Conservation (phyloP, 2,329 filamentous ascomycete species). For the Aureobasidium melanogenum region DNA sequence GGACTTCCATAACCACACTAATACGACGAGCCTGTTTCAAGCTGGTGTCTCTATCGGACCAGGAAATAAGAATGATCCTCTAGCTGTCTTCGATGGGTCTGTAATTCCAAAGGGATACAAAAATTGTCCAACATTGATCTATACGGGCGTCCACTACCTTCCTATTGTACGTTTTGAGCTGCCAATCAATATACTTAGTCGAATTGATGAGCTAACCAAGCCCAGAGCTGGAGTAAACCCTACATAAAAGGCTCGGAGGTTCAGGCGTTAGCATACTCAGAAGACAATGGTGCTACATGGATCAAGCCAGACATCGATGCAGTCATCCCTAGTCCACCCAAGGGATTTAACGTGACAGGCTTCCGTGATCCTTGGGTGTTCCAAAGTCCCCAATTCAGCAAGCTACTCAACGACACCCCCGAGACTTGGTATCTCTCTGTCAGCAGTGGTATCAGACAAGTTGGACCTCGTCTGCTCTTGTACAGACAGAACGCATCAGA, state of each 20-base stretch:
- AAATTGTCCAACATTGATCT: slow-evolving; percentile 36
- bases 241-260: slow-evolving; percentile 40
- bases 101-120: slow-evolving; percentile 37
- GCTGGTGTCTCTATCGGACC: background rate
- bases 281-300: slow-evolving; percentile 32
- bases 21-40: background rate
- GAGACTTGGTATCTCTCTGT: slow-evolving; percentile 33
- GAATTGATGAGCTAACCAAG: no score
- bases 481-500: slow-evolving; percentile 31
- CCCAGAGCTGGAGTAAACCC: slow-evolving; percentile 34
- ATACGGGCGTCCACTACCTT: slow-evolving; percentile 36
- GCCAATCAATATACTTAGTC: no score
- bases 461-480: slow-evolving; percentile 32
- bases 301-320: slow-evolving; percentile 32
- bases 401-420: slow-evolving; percentile 24
- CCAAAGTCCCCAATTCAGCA: slow-evolving; percentile 31
- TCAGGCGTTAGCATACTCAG: slow-evolving; percentile 35
- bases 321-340: slow-evolving; percentile 31
- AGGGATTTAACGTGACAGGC: slow-evolving; percentile 34
- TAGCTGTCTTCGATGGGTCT: slow-evolving; percentile 37
- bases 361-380: slow-evolving; percentile 38
- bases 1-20: slow-evolving; percentile 32
- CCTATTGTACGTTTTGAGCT: slow-evolving; percentile 24
- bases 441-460: slow-evolving; percentile 32
- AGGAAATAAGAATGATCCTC: background rate